These are phyloP conservation scores for Vicia villosa DNA, from an alignment of 306 rosid genomes.

Conservation along the genomic window DNA sequence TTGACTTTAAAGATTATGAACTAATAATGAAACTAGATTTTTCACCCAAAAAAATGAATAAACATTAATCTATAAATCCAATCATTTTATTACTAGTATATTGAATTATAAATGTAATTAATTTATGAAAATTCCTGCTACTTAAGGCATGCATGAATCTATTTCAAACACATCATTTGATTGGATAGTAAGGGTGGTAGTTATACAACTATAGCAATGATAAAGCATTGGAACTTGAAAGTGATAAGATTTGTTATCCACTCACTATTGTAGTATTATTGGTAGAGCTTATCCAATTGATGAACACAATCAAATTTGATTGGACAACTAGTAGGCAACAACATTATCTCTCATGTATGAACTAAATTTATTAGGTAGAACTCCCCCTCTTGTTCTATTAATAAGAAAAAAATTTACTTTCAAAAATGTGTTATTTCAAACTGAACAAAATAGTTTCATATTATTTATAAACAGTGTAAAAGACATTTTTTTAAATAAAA, in stretches of 20 bases:
- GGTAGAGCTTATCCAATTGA: not conserved
- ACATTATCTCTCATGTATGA: not conserved
- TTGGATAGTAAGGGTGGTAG: not conserved
- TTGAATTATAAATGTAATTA: too few relatives aligned
- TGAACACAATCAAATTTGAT: constrained; percentile 6
- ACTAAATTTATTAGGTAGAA: too few relatives aligned
- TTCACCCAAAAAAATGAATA: too few relatives aligned
- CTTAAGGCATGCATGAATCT: not conserved
- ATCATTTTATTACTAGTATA: not conserved
- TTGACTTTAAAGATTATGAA: too few relatives aligned
- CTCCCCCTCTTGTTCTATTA: too few relatives aligned
- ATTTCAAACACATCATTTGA: not conserved
- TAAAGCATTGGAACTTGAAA: not conserved
- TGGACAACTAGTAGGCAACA: constrained; percentile 19
- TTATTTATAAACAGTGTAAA: too few relatives aligned
- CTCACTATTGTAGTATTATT: not conserved
- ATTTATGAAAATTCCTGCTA: not conserved
- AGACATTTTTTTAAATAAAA: too few relatives aligned
- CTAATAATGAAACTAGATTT: too few relatives aligned
- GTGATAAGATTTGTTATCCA: constrained; percentile 13
- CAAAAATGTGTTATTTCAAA: too few relatives aligned
- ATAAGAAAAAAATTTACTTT: too few relatives aligned
- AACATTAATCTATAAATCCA: not conserved
- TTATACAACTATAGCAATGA: not conserved
- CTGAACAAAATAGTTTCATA: too few relatives aligned